Base-by-base conservation (phyloP, 176 grass and related monocot species). In the Raddia guianensis region DNA sequence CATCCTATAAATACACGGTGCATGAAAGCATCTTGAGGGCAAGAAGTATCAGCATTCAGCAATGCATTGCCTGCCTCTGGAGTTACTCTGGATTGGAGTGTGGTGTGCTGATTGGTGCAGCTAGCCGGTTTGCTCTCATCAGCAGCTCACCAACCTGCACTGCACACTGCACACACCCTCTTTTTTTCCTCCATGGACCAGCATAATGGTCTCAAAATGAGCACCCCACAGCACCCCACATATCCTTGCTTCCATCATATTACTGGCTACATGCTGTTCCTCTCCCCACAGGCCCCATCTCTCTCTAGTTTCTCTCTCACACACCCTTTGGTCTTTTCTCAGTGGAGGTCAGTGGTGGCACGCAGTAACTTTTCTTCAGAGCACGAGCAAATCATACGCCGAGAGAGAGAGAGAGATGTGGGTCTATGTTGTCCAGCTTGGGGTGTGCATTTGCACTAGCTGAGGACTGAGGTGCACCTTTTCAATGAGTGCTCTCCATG, bases 131-230 rank as follows among this genome's bases (percentile, higher is more conserved):
- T 40, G 37, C 37, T 40, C 44, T 15, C 34, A 49, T 69, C 63
- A 27, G 55, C 63, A 27, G 55, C 69, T 74, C 79, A 66, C 69
- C 69, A 66, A 37, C 63, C 63, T 59, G 72, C 37, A 27, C 27
- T 27, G 27, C 27, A 27, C 37, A 27, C 27, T 27, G 27, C 27
- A 27, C 27, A 60, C 21, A 33, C 11, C 12, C 12, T 58, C 19
- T 57, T 73, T 35, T 34, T 57, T 73, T 35, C n/a, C 8, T 33
- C 44, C 60, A 44, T 61, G 75, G 75, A 75, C 81, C 81, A 80
- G 75, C 46, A 61, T 79, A 46, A 84, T 79, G 52, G 81, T 59
- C 81, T 88, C 69, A 49, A 88, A 79, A 80, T 75, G 81, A 34
- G 80, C 80, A 44, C 75, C 86, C 49, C 73, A 40, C 66, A 34